Evolutionary conservation across 2,329 filamentous ascomycete species (phyloP), one percentile per base, ranked within the genome.

Genomic region (Cladosporium austrohemisphaericum): DNA sequence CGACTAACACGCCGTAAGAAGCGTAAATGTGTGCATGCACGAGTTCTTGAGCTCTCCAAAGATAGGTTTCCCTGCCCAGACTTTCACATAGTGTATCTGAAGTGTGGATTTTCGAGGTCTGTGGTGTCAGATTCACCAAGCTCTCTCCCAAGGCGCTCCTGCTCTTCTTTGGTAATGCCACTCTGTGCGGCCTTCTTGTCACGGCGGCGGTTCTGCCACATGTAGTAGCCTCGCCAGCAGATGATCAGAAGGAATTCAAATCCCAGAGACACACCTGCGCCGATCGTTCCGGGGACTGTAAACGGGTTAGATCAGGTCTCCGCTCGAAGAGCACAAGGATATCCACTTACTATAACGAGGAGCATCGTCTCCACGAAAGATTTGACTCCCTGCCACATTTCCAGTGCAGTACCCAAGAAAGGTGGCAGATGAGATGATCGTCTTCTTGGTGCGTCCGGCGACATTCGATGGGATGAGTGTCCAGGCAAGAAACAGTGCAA

Each of bases 111-210:
- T 52, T 61, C 50, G 46, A 87, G 84, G 65, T 86, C 83, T 5
- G 71, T 87, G 55, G 83, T 86, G 59, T 87, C 84, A 3, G 83
- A 81, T n/a, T 78, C 77, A 18, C 86, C 84, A 4, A 79, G 82
- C 4, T 76, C 87, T 40, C 78, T 84, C 53, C 84, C 85, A 3
- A 77, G 85, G 3, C 60, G 81, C 49, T 70, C 81, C 32, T 85
- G 83, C 2, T 83, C 84, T 1, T 73, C 82, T 32, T 80, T 82
- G 26, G 33, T 53, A 4, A 62, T 18, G 3, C 60, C 58, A 52
- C 58, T 62, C 22, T 54, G 55, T 18, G 40, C 54, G 2, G 60
- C 59, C 16, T 50, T 53, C 23, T 37, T 50, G 10, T 64, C 59
- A 10, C 62, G 51, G 13, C 53, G 52, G 20, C 58, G 60, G 51